Base-by-base conservation (phyloP, 768 basidiomycete species). In the Pholiota molesta region DNA sequence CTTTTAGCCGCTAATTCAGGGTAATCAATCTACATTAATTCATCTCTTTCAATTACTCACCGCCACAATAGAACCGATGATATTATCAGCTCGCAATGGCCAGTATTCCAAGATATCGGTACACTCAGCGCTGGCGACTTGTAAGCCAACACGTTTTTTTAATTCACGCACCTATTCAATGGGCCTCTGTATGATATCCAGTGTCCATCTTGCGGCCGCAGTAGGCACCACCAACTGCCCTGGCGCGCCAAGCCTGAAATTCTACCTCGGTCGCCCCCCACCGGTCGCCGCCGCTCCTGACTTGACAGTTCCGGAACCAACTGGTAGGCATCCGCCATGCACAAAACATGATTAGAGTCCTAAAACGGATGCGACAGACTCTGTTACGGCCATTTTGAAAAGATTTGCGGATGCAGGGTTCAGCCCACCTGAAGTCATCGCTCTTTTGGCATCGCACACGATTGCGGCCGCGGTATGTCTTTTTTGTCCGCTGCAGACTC, bases 141-240 rank as follows among this genome's bases (percentile, higher is more conserved):
- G 70, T 70, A 21, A 62, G 69, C 59, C 9, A 4, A 29, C 2
- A 13, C 23, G 6, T 0, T 29, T 10, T 29, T 10, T 17, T 5
- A n/a, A 13, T 33, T n/a, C 4, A 19, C 8, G 14, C 16, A 16
- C 5, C n/a, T 39, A 47, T n/a, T 44, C 19, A 14, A 26, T 13
- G 19, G 11, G 4, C 26, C 26, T 26, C 26, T 26, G n/a, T n/a
- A n/a, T 26, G 26, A n/a, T 54, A 14, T 51, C 3, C 4, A 70
- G 69, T 35, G 64, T 71, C 4, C 70, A 71, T 26, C 65, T 71
- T 3, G 70, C 68, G 1, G 70, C 66, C 13, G 70, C 70, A 16
- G 72, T 75, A 56, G 71, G 71, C 8, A 64, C 64, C 31, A 59
- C 69, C 29, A 78, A 77, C 68, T 78, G 77, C 59, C 73, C 75